phyloP scores from a whole-genome alignment of 2,329 filamentous ascomycete species.

The Cladosporium sp. region DNA sequence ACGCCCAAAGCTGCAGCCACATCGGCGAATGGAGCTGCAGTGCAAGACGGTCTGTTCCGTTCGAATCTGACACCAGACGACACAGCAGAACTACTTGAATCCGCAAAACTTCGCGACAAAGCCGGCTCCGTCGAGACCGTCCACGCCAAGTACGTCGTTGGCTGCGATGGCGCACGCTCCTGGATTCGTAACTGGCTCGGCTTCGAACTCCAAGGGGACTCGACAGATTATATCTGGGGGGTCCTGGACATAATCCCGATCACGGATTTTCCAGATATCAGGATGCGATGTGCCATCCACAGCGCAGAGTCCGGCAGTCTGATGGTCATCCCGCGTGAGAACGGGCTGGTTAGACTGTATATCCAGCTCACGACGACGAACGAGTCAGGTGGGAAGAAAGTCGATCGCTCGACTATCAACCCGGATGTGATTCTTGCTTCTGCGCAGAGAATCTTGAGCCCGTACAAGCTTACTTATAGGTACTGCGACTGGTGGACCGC shows the following conservation, averaged over 20 bases:
- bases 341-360: conserved; percentile 32
- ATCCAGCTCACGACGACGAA: conserved; percentile 38
- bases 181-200: neutral
- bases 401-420: conserved; percentile 68
- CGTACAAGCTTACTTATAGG: conserved; percentile 48
- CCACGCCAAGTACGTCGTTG: neutral
- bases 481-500: neutral
- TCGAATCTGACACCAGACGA: neutral
- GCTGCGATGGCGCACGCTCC: neutral
- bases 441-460: conserved; percentile 63
- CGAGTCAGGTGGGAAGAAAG: conserved; percentile 53
- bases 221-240: conserved; percentile 35
- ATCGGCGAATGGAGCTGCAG: neutral
- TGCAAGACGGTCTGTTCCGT: neutral
- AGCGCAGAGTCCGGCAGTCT: conserved; percentile 67
- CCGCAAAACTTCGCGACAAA: conserved; percentile 32
- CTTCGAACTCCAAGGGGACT: neutral
- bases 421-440: conserved; percentile 61
- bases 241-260: conserved; percentile 35
- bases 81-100: neutral
- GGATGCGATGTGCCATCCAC: conserved; percentile 77
- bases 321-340: conserved; percentile 74
- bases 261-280: conserved; percentile 62
- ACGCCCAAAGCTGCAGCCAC: conserved; percentile 42
- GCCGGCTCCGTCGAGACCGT: conserved; percentile 37